A percentile compares a stretch with the other conserved stretches of the same genome.
Conservation (phyloP, 805 yeast species). For the Starmera quercuum region DNA sequence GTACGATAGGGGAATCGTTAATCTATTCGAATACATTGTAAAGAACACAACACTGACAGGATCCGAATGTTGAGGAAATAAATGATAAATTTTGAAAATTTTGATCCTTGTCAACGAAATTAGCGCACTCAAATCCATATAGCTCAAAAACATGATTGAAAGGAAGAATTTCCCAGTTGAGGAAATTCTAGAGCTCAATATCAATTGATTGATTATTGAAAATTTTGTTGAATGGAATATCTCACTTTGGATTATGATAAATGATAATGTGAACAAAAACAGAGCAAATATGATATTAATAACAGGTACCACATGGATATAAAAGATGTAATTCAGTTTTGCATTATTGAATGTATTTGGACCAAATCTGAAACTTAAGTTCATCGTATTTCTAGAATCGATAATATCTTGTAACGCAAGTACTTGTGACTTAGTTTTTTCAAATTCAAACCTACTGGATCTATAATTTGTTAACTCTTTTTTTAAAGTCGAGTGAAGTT, state of each 20-base stretch:
- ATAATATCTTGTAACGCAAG: constrained; percentile 50
- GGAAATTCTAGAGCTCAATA: constrained; percentile 24
- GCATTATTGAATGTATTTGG: constrained; percentile 29
- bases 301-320: constrained; percentile 39
- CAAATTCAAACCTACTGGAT: constrained; percentile 53
- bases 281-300: constrained; percentile 36
- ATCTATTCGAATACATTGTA: constrained; percentile 71
- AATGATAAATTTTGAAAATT: constrained; percentile 68
- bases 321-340: constrained; percentile 29
- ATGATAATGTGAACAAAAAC: constrained; percentile 35
- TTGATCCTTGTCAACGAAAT: constrained; percentile 59
- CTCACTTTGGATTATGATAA: constrained; percentile 64
- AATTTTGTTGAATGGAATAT: constrained; percentile 59
- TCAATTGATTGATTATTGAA: constrained; percentile 50
- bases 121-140: constrained; percentile 64
- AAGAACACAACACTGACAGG: constrained; percentile 71
- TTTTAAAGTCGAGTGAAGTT: constrained; percentile 44
- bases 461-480: constrained; percentile 41
- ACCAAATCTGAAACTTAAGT: constrained; percentile 22
- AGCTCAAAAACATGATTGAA: constrained; percentile 38
- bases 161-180: constrained; percentile 27
- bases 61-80: constrained; percentile 65
- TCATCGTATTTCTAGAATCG: constrained; percentile 29
- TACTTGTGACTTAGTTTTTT: constrained; percentile 38
- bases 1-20: constrained; percentile 76